Conservation (phyloP, 345 rosid genomes). For the Salix exigua region DNA sequence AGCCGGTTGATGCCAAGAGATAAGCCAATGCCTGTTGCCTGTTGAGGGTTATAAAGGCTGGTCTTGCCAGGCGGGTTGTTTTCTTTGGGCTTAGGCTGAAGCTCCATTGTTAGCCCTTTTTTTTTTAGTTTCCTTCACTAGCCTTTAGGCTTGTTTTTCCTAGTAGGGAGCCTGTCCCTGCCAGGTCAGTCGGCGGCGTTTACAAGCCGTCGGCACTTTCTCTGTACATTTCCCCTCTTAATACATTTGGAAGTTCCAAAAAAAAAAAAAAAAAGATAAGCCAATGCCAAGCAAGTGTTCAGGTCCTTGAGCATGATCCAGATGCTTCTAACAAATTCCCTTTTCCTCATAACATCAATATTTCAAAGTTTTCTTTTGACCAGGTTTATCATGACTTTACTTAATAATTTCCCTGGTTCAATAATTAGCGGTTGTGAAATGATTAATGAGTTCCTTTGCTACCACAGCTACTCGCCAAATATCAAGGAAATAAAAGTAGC, state of each 20-base stretch:
- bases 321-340: neutral
- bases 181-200: too few species aligned
- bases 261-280: too few species aligned
- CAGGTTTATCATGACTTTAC: neutral
- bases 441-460: constrained; percentile 1
- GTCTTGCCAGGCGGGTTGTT: too few species aligned
- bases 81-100: too few species aligned
- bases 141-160: too few species aligned
- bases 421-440: neutral
- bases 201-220: too few species aligned
- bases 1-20: neutral
- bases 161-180: too few species aligned
- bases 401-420: neutral
- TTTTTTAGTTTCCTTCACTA: too few species aligned
- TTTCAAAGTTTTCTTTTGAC: neutral
- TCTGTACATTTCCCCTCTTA: too few species aligned
- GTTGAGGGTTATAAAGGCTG: too few species aligned
- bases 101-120: too few species aligned
- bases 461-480: constrained; percentile 69
- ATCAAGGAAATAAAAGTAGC: constrained; percentile 68
- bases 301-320: neutral
- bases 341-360: neutral
- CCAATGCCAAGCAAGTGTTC: neutral
- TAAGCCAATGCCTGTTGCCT: neutral
- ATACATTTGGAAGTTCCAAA: too few species aligned